These are phyloP conservation scores for Pseudogymnoascus sp. DNA, from an alignment of 2,329 filamentous ascomycete species.

Conservation along the genomic window DNA sequence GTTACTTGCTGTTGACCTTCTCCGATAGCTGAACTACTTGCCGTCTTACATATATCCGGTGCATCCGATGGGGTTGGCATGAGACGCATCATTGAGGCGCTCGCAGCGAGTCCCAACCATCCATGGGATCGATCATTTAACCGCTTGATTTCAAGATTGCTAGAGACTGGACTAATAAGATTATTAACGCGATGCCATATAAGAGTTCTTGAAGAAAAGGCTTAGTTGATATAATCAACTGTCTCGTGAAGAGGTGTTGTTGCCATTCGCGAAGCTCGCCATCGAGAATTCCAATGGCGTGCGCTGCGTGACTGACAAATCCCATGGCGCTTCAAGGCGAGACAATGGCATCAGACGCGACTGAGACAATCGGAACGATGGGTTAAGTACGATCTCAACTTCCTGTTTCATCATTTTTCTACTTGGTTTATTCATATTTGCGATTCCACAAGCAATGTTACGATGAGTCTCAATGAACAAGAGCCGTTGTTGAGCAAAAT, in stretches of 20 bases:
- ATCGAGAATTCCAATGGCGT: background rate
- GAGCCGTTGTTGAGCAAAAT: constrained; percentile 6
- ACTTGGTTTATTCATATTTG: background rate
- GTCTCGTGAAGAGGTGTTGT: background rate
- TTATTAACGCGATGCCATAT: background rate
- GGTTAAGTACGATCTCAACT: background rate
- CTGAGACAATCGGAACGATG: background rate
- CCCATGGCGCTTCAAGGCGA: background rate
- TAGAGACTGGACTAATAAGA: background rate
- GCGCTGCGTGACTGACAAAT: background rate
- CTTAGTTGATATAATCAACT: background rate
- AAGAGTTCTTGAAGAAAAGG: background rate
- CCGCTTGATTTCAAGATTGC: background rate
- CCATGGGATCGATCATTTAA: background rate
- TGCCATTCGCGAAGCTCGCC: background rate
- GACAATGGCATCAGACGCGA: constrained; percentile 6
- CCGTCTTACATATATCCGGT: background rate
- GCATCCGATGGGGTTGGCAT: background rate
- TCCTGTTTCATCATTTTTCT: background rate
- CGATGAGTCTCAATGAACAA: background rate
- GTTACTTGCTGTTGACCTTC: background rate
- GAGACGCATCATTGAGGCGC: background rate
- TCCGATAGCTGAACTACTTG: background rate
- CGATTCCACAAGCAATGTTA: background rate
- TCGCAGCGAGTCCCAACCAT: background rate